phyloP scores from a whole-genome alignment of 345 rosid genomes.

The Aquilaria sinensis region DNA sequence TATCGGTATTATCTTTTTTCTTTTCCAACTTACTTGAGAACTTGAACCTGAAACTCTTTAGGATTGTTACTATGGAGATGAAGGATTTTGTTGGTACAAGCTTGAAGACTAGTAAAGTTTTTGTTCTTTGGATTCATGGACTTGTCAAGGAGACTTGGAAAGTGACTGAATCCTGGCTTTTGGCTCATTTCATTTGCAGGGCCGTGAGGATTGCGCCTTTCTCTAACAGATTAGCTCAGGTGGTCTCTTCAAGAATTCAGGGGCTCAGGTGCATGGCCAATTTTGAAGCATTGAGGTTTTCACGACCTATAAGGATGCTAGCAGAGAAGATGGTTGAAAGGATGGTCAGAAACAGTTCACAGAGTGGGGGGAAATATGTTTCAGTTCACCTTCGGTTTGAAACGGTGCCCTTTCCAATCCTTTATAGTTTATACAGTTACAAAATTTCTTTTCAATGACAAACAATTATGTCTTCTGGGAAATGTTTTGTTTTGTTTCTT shows the following conservation, averaged over 20 bases:
- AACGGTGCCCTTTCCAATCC: slow-evolving; percentile 39
- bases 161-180: neutral
- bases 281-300: slow-evolving; percentile 76
- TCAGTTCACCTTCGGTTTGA: slow-evolving; percentile 99
- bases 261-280: slow-evolving; percentile 86
- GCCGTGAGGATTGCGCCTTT: slow-evolving; percentile 98
- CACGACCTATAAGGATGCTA: slow-evolving; percentile 74
- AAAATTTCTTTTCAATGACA: slow-evolving; percentile 1
- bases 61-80: no score
- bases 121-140: neutral
- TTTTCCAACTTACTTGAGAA: no score
- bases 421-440: slow-evolving; percentile 4
- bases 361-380: slow-evolving; percentile 68
- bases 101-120: no score
- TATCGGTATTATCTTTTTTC: no score
- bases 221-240: slow-evolving; percentile 90
- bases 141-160: neutral
- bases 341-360: slow-evolving; percentile 63
- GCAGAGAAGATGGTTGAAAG: slow-evolving; percentile 92
- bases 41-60: no score
- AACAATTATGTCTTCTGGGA: slow-evolving; percentile 7
- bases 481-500: slow-evolving; percentile 7
- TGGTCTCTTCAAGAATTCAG: slow-evolving; percentile 72
- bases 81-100: no score
- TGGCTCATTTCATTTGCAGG: slow-evolving; percentile 36